These are phyloP conservation scores for Alternaria infectoria DNA, from an alignment of 2,329 filamentous ascomycete species.

Conservation along the genomic window DNA sequence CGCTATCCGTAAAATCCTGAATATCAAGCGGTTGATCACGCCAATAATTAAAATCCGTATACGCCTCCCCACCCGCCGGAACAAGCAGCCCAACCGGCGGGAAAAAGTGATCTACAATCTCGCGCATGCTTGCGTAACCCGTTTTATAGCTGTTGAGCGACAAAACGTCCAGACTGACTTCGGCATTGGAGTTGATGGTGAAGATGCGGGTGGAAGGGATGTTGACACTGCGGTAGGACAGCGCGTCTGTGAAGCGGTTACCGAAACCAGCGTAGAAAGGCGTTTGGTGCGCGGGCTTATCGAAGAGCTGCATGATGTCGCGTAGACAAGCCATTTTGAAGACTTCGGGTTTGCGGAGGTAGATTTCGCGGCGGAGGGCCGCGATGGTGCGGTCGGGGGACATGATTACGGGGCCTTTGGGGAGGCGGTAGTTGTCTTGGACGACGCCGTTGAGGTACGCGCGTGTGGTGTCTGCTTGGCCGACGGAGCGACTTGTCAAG, in stretches of 20 bases:
- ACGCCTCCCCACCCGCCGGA: slow-evolving; percentile 89
- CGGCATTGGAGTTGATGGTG: slow-evolving; percentile 97
- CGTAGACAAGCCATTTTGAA: slow-evolving; percentile 99
- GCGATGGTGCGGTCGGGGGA: slow-evolving; percentile 95
- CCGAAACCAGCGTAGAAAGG: slow-evolving; percentile 98
- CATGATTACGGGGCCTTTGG: slow-evolving; percentile 90
- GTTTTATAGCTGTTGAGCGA: slow-evolving; percentile 94
- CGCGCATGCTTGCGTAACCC: slow-evolving; percentile 95
- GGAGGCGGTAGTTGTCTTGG: slow-evolving; percentile 85
- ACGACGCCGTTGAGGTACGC: slow-evolving; percentile 87
- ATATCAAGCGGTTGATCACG: slow-evolving; percentile 82
- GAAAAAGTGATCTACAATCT: slow-evolving; percentile 98
- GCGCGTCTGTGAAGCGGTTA: slow-evolving; percentile 92
- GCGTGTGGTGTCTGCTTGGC: slow-evolving; percentile 88
- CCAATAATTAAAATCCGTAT: slow-evolving; percentile 98
- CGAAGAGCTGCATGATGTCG: slow-evolving; percentile 90
- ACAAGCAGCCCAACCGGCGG: slow-evolving; percentile 87
- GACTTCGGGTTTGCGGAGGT: slow-evolving; percentile 93
- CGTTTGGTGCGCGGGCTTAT: slow-evolving; percentile 63
- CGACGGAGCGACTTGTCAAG: slow-evolving; percentile 90
- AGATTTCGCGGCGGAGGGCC: slow-evolving; percentile 88
- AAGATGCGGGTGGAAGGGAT: slow-evolving; percentile 95
- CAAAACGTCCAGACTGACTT: slow-evolving; percentile 88
- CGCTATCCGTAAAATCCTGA: slow-evolving; percentile 87
- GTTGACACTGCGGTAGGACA: slow-evolving; percentile 94